Evolutionary conservation across 352 stramenopile species (phyloP), one percentile per base, ranked within the genome.

Genomic region (Pseudoperonospora humuli): DNA sequence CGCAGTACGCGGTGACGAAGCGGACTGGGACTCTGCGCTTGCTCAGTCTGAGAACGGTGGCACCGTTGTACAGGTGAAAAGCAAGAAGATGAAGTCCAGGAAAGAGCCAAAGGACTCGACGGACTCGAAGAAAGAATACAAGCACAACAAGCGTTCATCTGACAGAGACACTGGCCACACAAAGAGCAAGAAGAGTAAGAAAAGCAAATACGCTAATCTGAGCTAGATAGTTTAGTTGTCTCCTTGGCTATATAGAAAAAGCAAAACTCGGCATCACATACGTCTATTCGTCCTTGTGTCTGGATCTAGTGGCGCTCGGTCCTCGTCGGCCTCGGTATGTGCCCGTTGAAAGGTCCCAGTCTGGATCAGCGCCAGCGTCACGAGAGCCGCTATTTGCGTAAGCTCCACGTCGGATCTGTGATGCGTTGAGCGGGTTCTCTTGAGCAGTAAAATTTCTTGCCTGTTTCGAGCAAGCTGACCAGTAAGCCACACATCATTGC

Each of bases 1-100:
- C 59, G 84, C 85, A 8, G 76, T 98, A 21, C 89, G 89, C 43
- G 95, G 94, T 32, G 90, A 88, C 20, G 92, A 98, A 24, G 75
- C 93, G 9, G 89, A 97, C 47, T 98, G 94, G 92, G 79, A 82
- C 36, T 51, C 58, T 10, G 75, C 75, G 15, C 62, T 86, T n/a
- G 57, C 70, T 18, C 47, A 72, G 18, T 46, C 67, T 24, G 59
- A 70, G 28, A 59, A 43, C 27, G 53, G 49, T 2, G 63, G 58
- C 10, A 45, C 73, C 17, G 45, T 78, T 57, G 72, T 90, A 57
- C 82, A 96, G 50, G 72, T 94, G 33, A 87, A 88, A 61, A 91
- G 71, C 53, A 95, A 93, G 63, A 86, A 92, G 53, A 50, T 60
- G 21, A 70, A 75, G 33, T 62, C 70, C 78, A 70, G 61, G 45